phyloP scores from a whole-genome alignment of 345 rosid species.

The Litchi chinensis region DNA sequence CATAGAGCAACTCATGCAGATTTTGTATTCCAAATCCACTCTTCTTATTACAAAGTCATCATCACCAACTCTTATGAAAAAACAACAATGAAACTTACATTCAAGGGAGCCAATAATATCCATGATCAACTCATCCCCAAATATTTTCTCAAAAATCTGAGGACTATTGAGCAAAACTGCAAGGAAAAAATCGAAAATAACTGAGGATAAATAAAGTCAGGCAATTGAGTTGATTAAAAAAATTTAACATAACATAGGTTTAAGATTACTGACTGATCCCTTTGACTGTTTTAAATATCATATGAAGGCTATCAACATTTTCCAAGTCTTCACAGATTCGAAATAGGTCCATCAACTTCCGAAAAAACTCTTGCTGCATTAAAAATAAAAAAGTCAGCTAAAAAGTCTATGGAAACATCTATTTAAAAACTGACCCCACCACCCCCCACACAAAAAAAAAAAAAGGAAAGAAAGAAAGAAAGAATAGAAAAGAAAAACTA shows the following conservation, averaged over 20 bases:
- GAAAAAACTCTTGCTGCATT: constrained; percentile 78
- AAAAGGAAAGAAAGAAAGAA: neutral
- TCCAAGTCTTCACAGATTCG: constrained; percentile 70
- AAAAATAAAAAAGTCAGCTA: constrained; percentile 29
- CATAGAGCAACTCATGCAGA: neutral
- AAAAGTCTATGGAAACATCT: neutral
- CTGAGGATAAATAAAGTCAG: constrained; percentile 18
- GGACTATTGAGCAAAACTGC: constrained; percentile 85
- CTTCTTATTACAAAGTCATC: neutral
- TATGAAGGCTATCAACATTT: constrained; percentile 65
- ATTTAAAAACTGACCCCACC: constrained; percentile 2
- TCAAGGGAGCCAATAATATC: constrained; percentile 89
- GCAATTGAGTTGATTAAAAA: constrained; percentile 11
- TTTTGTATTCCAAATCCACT: constrained; percentile 12
- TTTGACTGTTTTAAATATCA: constrained; percentile 80
- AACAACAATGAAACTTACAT: constrained; percentile 54
- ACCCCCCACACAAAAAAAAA: neutral
- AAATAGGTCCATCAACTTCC: constrained; percentile 72
- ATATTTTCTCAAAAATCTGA: constrained; percentile 77
- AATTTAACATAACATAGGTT: constrained; percentile 15
- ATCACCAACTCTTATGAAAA: neutral
- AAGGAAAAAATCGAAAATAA: constrained; percentile 22
- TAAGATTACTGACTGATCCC: constrained; percentile 67
- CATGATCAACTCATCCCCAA: constrained; percentile 86
- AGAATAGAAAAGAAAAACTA: neutral